A percentile compares a stretch with the other conserved stretches of the same genome.
Conservation (phyloP, 768 basidiomycete species). For the Amanita brunnescens region DNA sequence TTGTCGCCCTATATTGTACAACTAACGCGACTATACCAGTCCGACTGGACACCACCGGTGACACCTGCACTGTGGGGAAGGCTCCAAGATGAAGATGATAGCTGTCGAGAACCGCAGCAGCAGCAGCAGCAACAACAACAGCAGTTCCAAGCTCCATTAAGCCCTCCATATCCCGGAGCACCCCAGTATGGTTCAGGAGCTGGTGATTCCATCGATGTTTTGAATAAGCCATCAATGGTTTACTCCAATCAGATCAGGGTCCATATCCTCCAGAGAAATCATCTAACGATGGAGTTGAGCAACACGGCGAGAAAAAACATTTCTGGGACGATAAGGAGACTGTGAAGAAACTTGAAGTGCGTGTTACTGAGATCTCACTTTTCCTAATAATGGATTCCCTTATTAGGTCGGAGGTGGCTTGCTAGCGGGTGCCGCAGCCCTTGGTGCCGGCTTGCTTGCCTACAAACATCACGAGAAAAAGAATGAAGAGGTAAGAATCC, state of each 20-base stretch:
- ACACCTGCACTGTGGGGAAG: conserved; percentile 66
- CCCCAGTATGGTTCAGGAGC: conserved; percentile 10
- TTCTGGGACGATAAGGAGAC: conserved; percentile 47
- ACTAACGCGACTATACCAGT: conserved; percentile 23
- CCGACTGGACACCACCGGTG: conserved; percentile 56
- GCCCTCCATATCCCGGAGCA: conserved; percentile 6
- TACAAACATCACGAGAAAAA: conserved; percentile 49
- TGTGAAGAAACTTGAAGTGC: conserved; percentile 53
- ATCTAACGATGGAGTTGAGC: conserved; percentile 8
- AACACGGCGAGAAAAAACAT: conserved; percentile 37
- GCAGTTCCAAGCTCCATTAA: conserved; percentile 17
- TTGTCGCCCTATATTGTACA: not conserved
- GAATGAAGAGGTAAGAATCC: conserved; percentile 41
- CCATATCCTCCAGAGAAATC: conserved; percentile 13
- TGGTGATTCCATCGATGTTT: conserved; percentile 8
- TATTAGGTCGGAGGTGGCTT: conserved; percentile 58
- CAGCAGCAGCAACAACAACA: conserved; percentile 19
- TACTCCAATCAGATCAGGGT: conserved; percentile 13
- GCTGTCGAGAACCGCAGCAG: conserved; percentile 11
- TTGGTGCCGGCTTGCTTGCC: conserved; percentile 43
- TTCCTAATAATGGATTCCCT: conserved; percentile 5
- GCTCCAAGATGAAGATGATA: conserved; percentile 22
- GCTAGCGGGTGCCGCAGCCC: conserved; percentile 39
- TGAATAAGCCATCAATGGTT: not conserved
- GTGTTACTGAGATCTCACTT: not conserved